These are phyloP conservation scores for Podospora didyma DNA, from an alignment of 495 filamentous ascomycete species.

Conservation along the genomic window DNA sequence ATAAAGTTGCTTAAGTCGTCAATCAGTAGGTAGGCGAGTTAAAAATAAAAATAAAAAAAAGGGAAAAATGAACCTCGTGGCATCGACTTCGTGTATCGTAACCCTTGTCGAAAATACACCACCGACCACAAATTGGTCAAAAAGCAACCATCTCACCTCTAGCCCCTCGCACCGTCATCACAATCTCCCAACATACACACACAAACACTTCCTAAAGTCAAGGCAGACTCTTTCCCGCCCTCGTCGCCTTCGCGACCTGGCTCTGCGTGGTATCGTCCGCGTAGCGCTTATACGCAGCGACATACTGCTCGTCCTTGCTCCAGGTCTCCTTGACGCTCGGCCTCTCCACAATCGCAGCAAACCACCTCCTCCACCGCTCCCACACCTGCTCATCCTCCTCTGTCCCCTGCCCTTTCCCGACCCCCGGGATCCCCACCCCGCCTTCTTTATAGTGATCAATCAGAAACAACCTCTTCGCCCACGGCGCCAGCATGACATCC, in stretches of 20 bases:
- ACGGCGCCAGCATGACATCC: slow-evolving; percentile 63
- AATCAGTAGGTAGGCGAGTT: no score
- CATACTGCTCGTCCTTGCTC: slow-evolving; percentile 59
- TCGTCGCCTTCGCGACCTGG: slow-evolving; percentile 63
- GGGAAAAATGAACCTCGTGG: no score
- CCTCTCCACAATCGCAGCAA: slow-evolving; percentile 48
- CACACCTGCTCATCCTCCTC: slow-evolving; percentile 47
- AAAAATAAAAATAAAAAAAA: no score
- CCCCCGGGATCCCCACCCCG: slow-evolving; percentile 51
- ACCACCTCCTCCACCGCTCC: slow-evolving; percentile 59
- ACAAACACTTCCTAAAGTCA: background rate
- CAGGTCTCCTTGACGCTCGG: slow-evolving; percentile 58
- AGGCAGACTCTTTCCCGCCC: slow-evolving; percentile 58
- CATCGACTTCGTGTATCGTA: no score
- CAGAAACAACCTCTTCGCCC: slow-evolving; percentile 63
- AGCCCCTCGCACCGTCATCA: no score
- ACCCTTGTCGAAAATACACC: no score
- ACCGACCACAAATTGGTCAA: no score
- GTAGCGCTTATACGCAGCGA: slow-evolving; percentile 65
- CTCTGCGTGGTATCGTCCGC: slow-evolving; percentile 69
- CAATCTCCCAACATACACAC: no score
- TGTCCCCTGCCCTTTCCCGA: slow-evolving; percentile 10
- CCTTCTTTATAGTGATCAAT: slow-evolving; percentile 67
- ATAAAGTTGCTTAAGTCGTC: no score
- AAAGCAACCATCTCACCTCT: no score